Evolutionary conservation across 116 monocot species (phyloP).

Genomic region (Trichopus zeylanicus): DNA sequence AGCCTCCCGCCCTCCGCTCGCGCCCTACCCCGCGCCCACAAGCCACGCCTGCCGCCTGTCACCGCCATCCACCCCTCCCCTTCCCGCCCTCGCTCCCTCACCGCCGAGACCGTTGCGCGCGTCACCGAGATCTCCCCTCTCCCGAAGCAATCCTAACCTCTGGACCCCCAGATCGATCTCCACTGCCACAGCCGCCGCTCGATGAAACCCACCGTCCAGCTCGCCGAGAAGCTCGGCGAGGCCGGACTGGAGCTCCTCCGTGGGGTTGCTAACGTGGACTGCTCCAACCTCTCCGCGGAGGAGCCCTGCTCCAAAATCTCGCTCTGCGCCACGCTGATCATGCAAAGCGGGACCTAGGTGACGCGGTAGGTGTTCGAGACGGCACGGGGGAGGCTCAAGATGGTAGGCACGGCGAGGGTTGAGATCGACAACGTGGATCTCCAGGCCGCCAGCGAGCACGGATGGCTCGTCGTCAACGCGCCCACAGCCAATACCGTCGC

Average conservation of each 20-base stretch:
- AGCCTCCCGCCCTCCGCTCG: no score
- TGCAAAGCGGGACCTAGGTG: slow-evolving; percentile 77
- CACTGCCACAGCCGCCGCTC: not conserved
- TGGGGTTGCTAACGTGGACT: slow-evolving; percentile 49
- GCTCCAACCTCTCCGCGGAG: slow-evolving; percentile 39
- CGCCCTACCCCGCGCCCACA: no score
- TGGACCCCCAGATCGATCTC: not conserved
- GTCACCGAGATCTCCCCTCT: no score
- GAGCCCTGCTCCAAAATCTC: slow-evolving; percentile 54
- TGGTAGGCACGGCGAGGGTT: slow-evolving; percentile 79
- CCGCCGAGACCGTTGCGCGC: no score
- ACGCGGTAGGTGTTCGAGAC: slow-evolving; percentile 77
- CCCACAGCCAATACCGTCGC: slow-evolving; percentile 81
- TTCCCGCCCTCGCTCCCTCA: no score
- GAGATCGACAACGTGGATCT: slow-evolving; percentile 90
- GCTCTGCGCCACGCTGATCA: slow-evolving; percentile 57
- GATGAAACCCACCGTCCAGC: slow-evolving; percentile 47
- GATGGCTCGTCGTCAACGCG: slow-evolving; percentile 80
- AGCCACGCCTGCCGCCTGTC: no score
- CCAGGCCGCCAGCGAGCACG: slow-evolving; percentile 76
- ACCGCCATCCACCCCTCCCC: no score
- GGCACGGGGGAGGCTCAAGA: slow-evolving; percentile 50
- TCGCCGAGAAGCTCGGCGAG: slow-evolving; percentile 62
- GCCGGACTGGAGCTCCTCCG: slow-evolving; percentile 52
- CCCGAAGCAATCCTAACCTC: no score